Evolutionary conservation across 805 yeast genomes (phyloP).

Genomic region (Pichia californica): DNA sequence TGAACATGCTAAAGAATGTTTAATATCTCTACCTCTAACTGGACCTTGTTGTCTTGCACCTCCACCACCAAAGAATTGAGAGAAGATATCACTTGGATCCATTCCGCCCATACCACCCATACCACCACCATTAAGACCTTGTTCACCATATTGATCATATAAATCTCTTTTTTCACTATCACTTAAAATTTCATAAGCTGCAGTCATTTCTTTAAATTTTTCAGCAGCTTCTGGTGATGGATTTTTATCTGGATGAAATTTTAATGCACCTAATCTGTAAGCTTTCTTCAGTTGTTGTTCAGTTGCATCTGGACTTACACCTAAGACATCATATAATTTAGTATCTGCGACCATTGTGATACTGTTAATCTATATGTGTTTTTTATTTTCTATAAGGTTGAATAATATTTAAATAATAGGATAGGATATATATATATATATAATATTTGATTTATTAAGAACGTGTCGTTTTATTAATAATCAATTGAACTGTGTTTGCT

Average conservation of each 20-base stretch:
- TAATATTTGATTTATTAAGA: no score
- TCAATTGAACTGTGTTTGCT: no score
- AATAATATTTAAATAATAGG: no score
- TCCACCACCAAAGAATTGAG: slow-evolving; percentile 51
- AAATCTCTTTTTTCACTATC: slow-evolving; percentile 84
- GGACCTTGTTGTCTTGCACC: slow-evolving; percentile 76
- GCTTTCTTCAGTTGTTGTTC: slow-evolving; percentile 75
- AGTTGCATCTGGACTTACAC: slow-evolving; percentile 62
- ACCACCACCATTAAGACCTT: slow-evolving; percentile 79
- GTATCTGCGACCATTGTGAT: slow-evolving; percentile 69
- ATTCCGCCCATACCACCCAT: slow-evolving; percentile 52
- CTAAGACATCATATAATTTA: slow-evolving; percentile 66
- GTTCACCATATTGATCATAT: slow-evolving; percentile 89
- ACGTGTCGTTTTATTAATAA: no score
- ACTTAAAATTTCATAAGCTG: slow-evolving; percentile 81
- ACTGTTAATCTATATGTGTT: no score
- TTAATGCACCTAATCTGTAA: slow-evolving; percentile 73
- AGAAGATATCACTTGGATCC: slow-evolving; percentile 47
- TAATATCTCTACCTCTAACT: slow-evolving; percentile 82
- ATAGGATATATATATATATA: no score
- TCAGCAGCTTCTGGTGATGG: slow-evolving; percentile 90
- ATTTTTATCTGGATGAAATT: slow-evolving; percentile 79
- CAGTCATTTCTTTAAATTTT: slow-evolving; percentile 84
- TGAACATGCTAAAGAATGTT: slow-evolving; percentile 77
- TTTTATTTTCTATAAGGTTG: no score